A percentile compares a stretch with the other conserved stretches of the same genome.
These are phyloP conservation scores for Penicillium cosmopolitanum DNA, from an alignment of 495 filamentous ascomycete genomes.

Conservation along the genomic window DNA sequence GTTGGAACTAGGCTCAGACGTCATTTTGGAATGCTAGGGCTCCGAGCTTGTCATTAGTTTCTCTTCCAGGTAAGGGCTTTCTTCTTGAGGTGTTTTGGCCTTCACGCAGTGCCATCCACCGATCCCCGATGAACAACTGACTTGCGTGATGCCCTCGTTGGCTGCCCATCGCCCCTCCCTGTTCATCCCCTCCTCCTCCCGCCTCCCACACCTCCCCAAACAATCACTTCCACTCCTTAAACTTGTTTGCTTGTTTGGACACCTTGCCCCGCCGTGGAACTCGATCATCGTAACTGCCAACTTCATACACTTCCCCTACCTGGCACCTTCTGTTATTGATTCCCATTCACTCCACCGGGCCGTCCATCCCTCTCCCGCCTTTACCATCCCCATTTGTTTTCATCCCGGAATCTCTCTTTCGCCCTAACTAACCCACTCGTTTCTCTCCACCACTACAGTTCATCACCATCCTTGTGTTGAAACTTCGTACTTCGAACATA, in stretches of 20 bases:
- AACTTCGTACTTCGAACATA: conserved; percentile 28
- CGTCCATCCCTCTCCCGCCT: conserved; percentile 23
- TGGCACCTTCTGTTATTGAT: conserved; percentile 9
- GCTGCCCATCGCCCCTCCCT: conserved; percentile 1
- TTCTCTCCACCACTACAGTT: conserved; percentile 34
- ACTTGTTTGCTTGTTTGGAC: not conserved
- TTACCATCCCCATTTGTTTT: conserved; percentile 3
- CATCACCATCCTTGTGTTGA: conserved; percentile 26
- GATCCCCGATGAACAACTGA: too few species aligned
- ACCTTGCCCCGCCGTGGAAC: not conserved
- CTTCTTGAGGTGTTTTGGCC: not conserved
- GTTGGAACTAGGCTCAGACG: conserved; percentile 27
- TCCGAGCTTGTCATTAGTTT: conserved; percentile 27
- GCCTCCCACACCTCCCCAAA: not conserved
- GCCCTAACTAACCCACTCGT: conserved; percentile 36
- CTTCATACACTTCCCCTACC: not conserved
- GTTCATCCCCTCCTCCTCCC: not conserved
- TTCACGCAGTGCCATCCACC: not conserved
- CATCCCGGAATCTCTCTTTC: conserved; percentile 12
- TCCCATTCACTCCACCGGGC: conserved; percentile 14
- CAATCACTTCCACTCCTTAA: not conserved
- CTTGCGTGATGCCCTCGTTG: not conserved
- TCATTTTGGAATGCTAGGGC: conserved; percentile 36
- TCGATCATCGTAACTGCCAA: conserved; percentile 13
- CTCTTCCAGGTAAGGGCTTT: conserved; percentile 34